These are phyloP conservation scores for Nakazawaea holstii DNA, from an alignment of 805 yeast species.

Conservation along the genomic window DNA sequence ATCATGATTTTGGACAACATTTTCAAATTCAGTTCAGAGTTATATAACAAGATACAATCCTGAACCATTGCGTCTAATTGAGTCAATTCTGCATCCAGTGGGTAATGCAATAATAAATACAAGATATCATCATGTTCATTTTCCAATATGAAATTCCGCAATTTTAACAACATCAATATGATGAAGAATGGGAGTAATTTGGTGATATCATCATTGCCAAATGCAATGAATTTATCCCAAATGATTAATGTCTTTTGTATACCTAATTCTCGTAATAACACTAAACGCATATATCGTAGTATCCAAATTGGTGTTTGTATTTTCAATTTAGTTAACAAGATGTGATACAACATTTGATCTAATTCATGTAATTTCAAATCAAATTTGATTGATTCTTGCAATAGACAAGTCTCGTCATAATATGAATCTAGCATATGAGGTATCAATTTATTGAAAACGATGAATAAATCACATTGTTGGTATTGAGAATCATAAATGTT, in stretches of 20 bases:
- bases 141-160: slow-evolving; percentile 37
- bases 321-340: slow-evolving; percentile 36
- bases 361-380: slow-evolving; percentile 42
- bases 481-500: slow-evolving; percentile 33
- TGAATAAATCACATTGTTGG: slow-evolving; percentile 36
- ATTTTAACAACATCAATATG: slow-evolving; percentile 35
- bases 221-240: slow-evolving; percentile 45
- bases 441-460: slow-evolving; percentile 35
- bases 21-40: slow-evolving; percentile 3
- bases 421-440: slow-evolving; percentile 29
- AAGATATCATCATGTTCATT: slow-evolving; percentile 50
- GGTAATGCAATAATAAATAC: slow-evolving; percentile 44
- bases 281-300: slow-evolving; percentile 43
- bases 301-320: slow-evolving; percentile 51
- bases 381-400: slow-evolving; percentile 42
- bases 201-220: slow-evolving; percentile 21
- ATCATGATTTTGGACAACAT: slow-evolving; percentile 6
- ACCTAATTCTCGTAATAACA: slow-evolving; percentile 44
- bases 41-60: slow-evolving; percentile 8
- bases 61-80: background rate
- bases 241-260: slow-evolving; percentile 26
- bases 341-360: slow-evolving; percentile 44
- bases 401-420: slow-evolving; percentile 33
- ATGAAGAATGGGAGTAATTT: slow-evolving; percentile 35
- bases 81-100: slow-evolving; percentile 16